Conservation (phyloP, 2,329 filamentous ascomycete species). For the Microsporum audouinii region DNA sequence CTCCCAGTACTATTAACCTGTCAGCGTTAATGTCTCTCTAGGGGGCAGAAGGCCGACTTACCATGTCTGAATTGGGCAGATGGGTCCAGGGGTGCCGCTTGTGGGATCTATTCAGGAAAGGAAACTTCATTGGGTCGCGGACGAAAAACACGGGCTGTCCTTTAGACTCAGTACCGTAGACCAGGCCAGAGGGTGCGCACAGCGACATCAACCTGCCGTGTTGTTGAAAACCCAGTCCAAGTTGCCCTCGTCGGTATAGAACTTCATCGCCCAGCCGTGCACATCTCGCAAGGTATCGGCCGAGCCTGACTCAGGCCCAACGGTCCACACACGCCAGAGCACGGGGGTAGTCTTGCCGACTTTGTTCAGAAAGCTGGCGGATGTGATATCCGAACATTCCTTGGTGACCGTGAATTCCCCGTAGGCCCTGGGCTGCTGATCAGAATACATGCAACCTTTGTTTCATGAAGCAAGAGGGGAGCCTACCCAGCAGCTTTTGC, state of each 20-base stretch:
- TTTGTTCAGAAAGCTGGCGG: slow-evolving; percentile 50
- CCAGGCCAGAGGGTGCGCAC: too few species aligned
- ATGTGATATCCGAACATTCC: slow-evolving; percentile 56
- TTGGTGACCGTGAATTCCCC: slow-evolving; percentile 58
- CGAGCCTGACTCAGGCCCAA: slow-evolving; percentile 57
- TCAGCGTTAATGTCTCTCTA: slow-evolving; percentile 10
- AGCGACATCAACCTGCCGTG: slow-evolving; percentile 16
- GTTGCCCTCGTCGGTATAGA: slow-evolving; percentile 64
- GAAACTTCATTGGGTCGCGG: slow-evolving; percentile 57
- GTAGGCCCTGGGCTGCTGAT: slow-evolving; percentile 42
- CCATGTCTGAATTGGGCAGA: slow-evolving; percentile 49
- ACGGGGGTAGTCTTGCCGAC: slow-evolving; percentile 52
- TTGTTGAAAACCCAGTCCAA: slow-evolving; percentile 25
- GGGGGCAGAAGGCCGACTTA: neutral
- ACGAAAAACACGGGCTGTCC: slow-evolving; percentile 55
- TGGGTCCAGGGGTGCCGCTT: slow-evolving; percentile 39
- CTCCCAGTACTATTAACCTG: slow-evolving; percentile 24
- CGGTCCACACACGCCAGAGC: slow-evolving; percentile 64
- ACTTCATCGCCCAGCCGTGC: slow-evolving; percentile 57
- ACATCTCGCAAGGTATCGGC: slow-evolving; percentile 61
- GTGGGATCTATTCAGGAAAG: slow-evolving; percentile 50
- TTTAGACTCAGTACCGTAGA: neutral
- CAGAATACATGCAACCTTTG: too few species aligned
- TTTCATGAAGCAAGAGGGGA: neutral
- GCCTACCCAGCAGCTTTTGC: slow-evolving; percentile 43